Base-by-base conservation (phyloP, 1,284 basidiomycete species). In the Tranzscheliella williamsii region DNA sequence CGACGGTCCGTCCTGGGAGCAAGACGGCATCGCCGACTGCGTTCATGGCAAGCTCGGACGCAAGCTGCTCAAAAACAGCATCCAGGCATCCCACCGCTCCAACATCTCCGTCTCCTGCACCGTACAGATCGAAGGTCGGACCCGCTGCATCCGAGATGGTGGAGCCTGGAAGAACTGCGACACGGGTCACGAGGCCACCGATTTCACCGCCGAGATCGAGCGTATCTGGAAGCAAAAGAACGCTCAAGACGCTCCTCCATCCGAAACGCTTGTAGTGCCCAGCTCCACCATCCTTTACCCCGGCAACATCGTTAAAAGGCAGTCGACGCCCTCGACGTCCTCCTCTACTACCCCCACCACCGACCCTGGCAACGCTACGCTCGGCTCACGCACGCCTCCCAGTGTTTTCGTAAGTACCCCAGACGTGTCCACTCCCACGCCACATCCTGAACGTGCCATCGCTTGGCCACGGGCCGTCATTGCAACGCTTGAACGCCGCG, bases 381-480 rank as follows among this genome's bases (percentile, higher is more conserved):
- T 37, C 4, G 52, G 50, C 11, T 62, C 57, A 2, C 39, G 51
- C 22, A 60, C 67, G n/a, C 67, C 69, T 3, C 57, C 69, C 7
- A 69, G 66, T 42, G 67, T 70, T 21, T 72, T 72, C 42, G 67
- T 71, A 62, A 71, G 68, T 71, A 30, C 18, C n/a, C n/a, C n/a
- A n/a, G n/a, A n/a, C n/a, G n/a, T n/a, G n/a, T n/a, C n/a, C n/a
- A n/a, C n/a, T n/a, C n/a, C n/a, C n/a, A n/a, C n/a, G n/a, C n/a
- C n/a, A n/a, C n/a, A n/a, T n/a, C n/a, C n/a, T n/a, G n/a, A n/a
- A n/a, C n/a, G n/a, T n/a, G n/a, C n/a, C n/a, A n/a, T n/a, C n/a
- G n/a, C n/a, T n/a, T n/a, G n/a, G n/a, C n/a, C n/a, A n/a, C n/a
- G n/a, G n/a, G n/a, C n/a, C n/a, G n/a, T n/a, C n/a, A n/a, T n/a